These are phyloP conservation scores for Theobroma grandiflorum DNA, from an alignment of 441 rosid species.

Conservation along the genomic window DNA sequence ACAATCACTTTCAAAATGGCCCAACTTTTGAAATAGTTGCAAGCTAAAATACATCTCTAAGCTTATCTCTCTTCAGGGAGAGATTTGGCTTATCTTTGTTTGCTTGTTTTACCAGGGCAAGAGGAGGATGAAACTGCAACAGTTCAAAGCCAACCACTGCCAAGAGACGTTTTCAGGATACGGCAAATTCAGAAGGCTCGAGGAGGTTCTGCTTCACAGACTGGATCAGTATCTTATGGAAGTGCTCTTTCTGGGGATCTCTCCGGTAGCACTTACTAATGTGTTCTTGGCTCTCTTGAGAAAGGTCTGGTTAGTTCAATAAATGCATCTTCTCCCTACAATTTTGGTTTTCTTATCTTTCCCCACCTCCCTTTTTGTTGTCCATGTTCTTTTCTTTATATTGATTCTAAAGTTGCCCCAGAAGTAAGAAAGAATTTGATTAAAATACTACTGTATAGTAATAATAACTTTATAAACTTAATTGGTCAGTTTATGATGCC, in stretches of 20 bases:
- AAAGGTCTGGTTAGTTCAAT: not conserved
- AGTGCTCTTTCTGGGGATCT: conserved; percentile 87
- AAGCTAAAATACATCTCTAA: not conserved
- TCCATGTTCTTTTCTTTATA: not conserved
- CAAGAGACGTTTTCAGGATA: conserved; percentile 76
- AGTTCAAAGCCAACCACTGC: conserved; percentile 82
- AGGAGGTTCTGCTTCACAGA: conserved; percentile 65
- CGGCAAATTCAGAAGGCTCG: conserved; percentile 85
- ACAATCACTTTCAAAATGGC: not conserved
- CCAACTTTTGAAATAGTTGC: not conserved
- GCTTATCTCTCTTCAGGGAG: not conserved
- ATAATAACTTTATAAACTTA: too few relatives aligned
- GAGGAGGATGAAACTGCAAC: conserved; percentile 74
- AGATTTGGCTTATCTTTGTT: not conserved
- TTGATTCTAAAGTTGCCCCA: not conserved
- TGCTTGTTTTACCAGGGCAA: conserved; percentile 54
- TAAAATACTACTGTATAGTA: too few relatives aligned
- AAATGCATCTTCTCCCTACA: not conserved
- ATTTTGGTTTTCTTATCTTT: not conserved
- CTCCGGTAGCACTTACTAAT: conserved; percentile 70
- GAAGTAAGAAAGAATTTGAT: not conserved
- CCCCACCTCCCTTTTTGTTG: not conserved
- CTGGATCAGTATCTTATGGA: conserved; percentile 84
- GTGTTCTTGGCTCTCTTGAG: not conserved
- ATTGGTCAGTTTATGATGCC: too few relatives aligned